phyloP scores from a whole-genome alignment of 768 basidiomycete genomes.

The Hydnum rufescens region DNA sequence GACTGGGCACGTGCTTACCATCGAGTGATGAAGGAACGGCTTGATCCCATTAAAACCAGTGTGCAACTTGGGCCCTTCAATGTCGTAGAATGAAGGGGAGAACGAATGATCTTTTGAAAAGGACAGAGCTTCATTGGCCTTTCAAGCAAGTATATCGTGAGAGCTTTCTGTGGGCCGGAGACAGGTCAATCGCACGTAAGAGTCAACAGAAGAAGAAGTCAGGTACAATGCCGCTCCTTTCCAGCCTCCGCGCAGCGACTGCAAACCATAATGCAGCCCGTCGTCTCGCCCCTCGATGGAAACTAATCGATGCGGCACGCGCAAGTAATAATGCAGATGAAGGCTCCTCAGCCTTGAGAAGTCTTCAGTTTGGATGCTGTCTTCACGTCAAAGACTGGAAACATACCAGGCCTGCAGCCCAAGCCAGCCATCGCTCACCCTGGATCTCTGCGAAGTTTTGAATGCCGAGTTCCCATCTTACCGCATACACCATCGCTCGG shows the following conservation, averaged over 20 bases:
- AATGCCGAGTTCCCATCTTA: constrained; percentile 62
- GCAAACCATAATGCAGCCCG: constrained; percentile 66
- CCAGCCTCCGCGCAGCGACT: constrained; percentile 51
- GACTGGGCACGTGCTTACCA: too few relatives aligned
- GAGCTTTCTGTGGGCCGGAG: constrained; percentile 40
- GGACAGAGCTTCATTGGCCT: constrained; percentile 44
- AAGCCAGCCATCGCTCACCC: constrained; percentile 72
- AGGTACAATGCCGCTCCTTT: constrained; percentile 70
- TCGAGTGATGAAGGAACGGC: constrained; percentile 54
- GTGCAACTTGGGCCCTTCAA: constrained; percentile 30
- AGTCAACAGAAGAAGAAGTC: constrained; percentile 1
- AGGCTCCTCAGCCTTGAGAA: constrained; percentile 52
- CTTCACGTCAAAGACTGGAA: not conserved
- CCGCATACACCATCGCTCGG: constrained; percentile 44
- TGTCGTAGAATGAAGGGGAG: constrained; percentile 67
- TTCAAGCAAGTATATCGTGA: constrained; percentile 69
- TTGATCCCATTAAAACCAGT: constrained; percentile 41
- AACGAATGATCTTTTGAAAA: constrained; percentile 32
- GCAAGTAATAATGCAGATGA: constrained; percentile 61
- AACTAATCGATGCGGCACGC: constrained; percentile 56
- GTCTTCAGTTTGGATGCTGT: constrained; percentile 1
- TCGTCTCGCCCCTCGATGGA: constrained; percentile 29
- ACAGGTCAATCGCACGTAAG: not conserved
- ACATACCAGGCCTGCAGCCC: constrained; percentile 65
- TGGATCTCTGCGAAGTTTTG: constrained; percentile 43